phyloP scores from a whole-genome alignment of 768 basidiomycete species.

The Rhodosporidiobolus sp. region DNA sequence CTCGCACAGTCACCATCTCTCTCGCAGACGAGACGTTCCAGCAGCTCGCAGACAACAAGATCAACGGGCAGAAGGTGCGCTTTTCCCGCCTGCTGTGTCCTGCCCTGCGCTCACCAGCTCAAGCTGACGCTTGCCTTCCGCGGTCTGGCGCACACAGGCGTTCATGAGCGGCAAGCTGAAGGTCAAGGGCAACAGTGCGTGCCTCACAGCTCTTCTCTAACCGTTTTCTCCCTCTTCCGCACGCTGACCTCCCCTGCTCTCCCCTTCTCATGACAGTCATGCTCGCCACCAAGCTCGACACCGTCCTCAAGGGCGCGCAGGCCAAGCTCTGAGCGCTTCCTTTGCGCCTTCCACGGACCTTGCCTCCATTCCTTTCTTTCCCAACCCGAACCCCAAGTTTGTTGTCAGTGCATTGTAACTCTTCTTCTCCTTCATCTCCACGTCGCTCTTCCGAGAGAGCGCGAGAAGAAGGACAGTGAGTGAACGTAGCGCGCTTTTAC shows the following conservation, averaged over 20 bases:
- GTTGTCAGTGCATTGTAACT: background rate
- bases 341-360: background rate
- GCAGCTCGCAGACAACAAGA: slow-evolving; percentile 70
- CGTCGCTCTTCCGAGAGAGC: too few species aligned
- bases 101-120: too few species aligned
- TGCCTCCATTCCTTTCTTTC: too few species aligned
- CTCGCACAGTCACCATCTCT: slow-evolving; percentile 30
- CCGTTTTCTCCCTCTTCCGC: too few species aligned
- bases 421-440: background rate
- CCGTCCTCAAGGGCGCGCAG: slow-evolving; percentile 61
- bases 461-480: background rate
- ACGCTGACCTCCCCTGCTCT: background rate
- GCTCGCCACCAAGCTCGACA: slow-evolving; percentile 86
- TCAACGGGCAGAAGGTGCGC: slow-evolving; percentile 74
- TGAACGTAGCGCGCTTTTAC: background rate
- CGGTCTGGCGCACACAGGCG: background rate
- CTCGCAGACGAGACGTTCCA: slow-evolving; percentile 37
- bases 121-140: too few species aligned
- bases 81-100: too few species aligned
- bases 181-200: slow-evolving; percentile 67
- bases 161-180: slow-evolving; percentile 25
- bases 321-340: slow-evolving; percentile 20
- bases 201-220: too few species aligned
- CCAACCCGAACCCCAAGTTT: background rate
- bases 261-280: slow-evolving; percentile 64